Conservation (phyloP, 768 basidiomycete genomes). For the Termitomyces sp. region DNA sequence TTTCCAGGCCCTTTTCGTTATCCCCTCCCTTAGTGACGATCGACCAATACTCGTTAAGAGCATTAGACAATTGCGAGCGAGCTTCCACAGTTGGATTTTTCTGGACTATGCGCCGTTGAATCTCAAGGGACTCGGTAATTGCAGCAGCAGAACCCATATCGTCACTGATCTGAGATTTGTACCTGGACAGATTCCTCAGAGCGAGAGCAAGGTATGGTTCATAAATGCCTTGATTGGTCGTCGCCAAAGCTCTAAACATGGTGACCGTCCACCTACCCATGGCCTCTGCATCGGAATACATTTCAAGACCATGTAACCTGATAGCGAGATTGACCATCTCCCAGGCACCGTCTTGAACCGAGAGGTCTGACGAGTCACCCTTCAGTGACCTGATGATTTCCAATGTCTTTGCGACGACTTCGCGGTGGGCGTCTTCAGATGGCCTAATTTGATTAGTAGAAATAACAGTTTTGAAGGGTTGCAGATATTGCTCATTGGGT, state of each 20-base stretch:
- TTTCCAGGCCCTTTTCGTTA: neutral
- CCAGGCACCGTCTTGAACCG: conserved; percentile 13
- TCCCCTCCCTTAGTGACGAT: neutral
- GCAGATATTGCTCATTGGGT: conserved; percentile 5
- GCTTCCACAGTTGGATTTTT: neutral
- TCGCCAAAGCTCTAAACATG: conserved; percentile 7
- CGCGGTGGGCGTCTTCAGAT: conserved; percentile 1
- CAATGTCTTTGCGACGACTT: conserved; percentile 6
- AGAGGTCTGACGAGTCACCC: conserved; percentile 4
- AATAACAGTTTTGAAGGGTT: conserved; percentile 6
- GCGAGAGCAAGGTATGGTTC: conserved; percentile 9
- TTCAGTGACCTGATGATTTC: conserved; percentile 7
- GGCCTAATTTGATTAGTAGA: neutral
- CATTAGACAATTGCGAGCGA: conserved; percentile 4
- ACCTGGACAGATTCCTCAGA: conserved; percentile 8
- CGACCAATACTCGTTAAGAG: conserved; percentile 6
- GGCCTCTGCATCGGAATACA: conserved; percentile 11
- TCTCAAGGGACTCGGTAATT: conserved; percentile 4
- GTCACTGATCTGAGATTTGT: neutral
- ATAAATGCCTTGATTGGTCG: conserved; percentile 4
- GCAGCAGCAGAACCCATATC: neutral
- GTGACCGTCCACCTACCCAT: conserved; percentile 13
- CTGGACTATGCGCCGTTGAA: neutral
- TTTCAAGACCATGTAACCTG: conserved; percentile 8
- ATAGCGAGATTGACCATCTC: conserved; percentile 12